Percentiles rank a stretch among this genome's conserved stretches.
phyloP scores from a whole-genome alignment of 495 filamentous ascomycete species.

The Parathielavia hyrcaniae region DNA sequence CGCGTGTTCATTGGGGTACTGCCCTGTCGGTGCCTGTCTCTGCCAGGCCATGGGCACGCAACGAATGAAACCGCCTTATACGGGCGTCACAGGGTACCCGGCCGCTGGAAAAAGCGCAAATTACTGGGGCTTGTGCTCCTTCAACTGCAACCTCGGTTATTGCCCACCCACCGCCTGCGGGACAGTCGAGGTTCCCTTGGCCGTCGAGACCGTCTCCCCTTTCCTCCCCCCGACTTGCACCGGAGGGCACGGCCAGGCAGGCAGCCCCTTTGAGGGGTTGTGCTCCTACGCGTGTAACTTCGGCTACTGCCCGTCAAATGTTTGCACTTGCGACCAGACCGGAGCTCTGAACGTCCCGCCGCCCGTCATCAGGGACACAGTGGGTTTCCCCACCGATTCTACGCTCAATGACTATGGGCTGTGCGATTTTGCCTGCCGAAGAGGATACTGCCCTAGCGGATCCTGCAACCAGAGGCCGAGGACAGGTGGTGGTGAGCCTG shows the following conservation, averaged over 20 bases:
- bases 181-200: fast-evolving
- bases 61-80: background rate
- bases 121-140: constrained; percentile 16
- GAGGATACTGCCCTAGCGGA: background rate
- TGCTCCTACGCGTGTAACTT: constrained; percentile 17
- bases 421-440: constrained; percentile 2
- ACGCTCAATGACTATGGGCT: background rate
- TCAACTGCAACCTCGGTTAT: constrained; percentile 16
- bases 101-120: background rate
- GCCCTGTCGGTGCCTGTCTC: background rate
- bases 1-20: background rate
- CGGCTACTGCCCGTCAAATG: constrained; percentile 14
- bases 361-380: background rate
- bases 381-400: no score
- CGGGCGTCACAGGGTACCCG: background rate
- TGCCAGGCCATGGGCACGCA: background rate
- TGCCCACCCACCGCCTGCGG: constrained; percentile 4
- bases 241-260: background rate
- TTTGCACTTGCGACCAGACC: constrained; percentile 3
- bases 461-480: background rate
- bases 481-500: background rate
- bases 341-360: background rate
- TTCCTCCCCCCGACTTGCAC: constrained; percentile 15
- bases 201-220: constrained; percentile 3
- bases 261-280: constrained; percentile 2